Base-by-base conservation (phyloP, 768 basidiomycete species). In the Pleurotus pulmonarius region DNA sequence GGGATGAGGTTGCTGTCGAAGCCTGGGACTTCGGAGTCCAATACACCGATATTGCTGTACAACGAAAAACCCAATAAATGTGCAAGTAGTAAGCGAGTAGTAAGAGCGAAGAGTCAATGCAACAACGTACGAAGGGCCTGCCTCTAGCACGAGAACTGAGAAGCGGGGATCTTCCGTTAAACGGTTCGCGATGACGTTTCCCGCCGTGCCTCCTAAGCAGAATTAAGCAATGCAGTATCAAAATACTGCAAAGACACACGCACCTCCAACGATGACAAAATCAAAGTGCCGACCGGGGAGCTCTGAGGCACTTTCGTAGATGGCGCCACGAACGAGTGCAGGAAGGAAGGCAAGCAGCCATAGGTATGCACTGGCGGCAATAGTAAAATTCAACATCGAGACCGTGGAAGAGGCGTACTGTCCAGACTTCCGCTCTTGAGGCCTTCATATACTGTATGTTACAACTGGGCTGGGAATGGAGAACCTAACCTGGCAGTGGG, bases 191-290 rank as follows among this genome's bases (percentile, higher is more conserved):
- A 56, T 3, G 2, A 47, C 44, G 2, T 47, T 56, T 9, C 54
- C 54, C 4, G 43, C 54, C 2, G 54, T 56, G 16, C 54, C 54
- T 1, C 54, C 54, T n/a, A n/a, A n/a, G n/a, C n/a, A n/a, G n/a
- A n/a, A n/a, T n/a, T n/a, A n/a, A n/a, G n/a, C n/a, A n/a, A n/a
- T n/a, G n/a, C n/a, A n/a, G n/a, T n/a, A n/a, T n/a, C n/a, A n/a
- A n/a, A n/a, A n/a, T n/a, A n/a, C n/a, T n/a, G n/a, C n/a, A n/a
- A n/a, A n/a, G n/a, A n/a, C n/a, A n/a, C n/a, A n/a, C n/a, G 8
- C 13, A 57, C 56, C 56, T 38, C 56, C 56, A n/a, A 57, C 48
- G 26, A 57, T 18, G 40, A 57, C 39, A 39, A 57, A 57, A 37
- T 57, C 56, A 43, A 34, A 57, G 9, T 24, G 18, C 29, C n/a